Evolutionary conservation across 1,284 basidiomycete genomes (phyloP).

Genomic region (Ceratobasidium sp.): DNA sequence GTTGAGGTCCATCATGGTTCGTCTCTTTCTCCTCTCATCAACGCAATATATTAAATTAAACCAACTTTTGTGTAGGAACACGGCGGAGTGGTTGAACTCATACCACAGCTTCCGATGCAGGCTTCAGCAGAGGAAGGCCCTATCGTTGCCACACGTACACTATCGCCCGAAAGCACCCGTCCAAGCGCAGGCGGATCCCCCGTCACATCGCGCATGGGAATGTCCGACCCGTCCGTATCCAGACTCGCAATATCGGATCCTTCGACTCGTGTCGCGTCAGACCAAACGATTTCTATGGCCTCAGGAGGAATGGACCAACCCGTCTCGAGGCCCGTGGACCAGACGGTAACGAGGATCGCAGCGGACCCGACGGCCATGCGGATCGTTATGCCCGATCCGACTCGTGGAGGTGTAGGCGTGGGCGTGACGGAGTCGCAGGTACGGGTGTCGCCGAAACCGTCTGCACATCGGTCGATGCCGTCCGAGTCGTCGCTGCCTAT

Average conservation of each 20-base stretch:
- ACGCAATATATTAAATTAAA: neutral
- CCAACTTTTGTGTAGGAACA: slow-evolving; percentile 23
- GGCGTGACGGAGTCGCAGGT: neutral
- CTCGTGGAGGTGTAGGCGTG: neutral
- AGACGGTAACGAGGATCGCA: neutral
- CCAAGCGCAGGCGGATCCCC: slow-evolving; percentile 20
- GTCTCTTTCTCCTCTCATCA: neutral
- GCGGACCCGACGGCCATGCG: slow-evolving; percentile 25
- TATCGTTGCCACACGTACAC: slow-evolving; percentile 36
- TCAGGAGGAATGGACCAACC: neutral
- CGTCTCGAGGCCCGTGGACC: neutral
- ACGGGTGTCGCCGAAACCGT: slow-evolving; percentile 14
- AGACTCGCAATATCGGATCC: neutral
- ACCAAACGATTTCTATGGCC: too few relatives aligned
- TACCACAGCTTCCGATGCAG: slow-evolving; percentile 26
- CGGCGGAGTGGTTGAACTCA: slow-evolving; percentile 38
- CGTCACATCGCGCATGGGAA: slow-evolving; percentile 12
- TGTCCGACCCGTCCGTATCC: slow-evolving; percentile 9
- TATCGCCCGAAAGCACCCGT: slow-evolving; percentile 18
- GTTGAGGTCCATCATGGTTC: slow-evolving; percentile 31
- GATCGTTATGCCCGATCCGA: slow-evolving; percentile 16
- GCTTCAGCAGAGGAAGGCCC: slow-evolving; percentile 26
- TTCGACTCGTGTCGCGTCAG: neutral
- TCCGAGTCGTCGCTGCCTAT: slow-evolving; percentile 30
- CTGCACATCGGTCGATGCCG: slow-evolving; percentile 39